Evolutionary conservation across 495 filamentous ascomycete genomes (phyloP).

Genomic region (Aspergillus diversus): DNA sequence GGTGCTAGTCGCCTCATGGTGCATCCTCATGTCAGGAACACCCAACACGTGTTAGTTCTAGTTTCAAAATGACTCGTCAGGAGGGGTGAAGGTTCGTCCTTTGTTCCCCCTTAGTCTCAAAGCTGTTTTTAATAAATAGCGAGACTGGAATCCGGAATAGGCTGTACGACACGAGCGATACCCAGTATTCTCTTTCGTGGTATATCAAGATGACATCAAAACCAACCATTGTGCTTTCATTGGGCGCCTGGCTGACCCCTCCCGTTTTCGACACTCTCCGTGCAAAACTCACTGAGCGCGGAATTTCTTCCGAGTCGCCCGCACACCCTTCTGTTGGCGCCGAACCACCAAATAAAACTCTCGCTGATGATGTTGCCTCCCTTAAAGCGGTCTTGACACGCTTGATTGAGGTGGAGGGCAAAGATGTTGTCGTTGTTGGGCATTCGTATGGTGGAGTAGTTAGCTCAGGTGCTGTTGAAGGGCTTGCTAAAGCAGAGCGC

Average conservation of each 20-base stretch:
- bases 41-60: background rate
- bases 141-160: background rate
- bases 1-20: background rate
- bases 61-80: background rate
- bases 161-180: background rate
- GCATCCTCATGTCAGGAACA: background rate
- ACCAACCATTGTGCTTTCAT: constrained; percentile 51
- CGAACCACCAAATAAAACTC: constrained; percentile 43
- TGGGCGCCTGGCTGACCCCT: constrained; percentile 51
- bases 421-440: constrained; percentile 50
- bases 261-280: constrained; percentile 37
- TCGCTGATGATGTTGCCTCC: constrained; percentile 35
- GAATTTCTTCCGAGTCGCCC: constrained; percentile 39
- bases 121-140: background rate
- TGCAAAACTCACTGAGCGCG: constrained; percentile 33
- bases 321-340: constrained; percentile 49
- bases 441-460: constrained; percentile 58
- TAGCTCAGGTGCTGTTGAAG: constrained; percentile 46
- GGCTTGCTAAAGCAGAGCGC: constrained; percentile 37
- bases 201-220: constrained; percentile 29
- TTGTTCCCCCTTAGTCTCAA: background rate
- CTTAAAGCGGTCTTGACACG: constrained; percentile 31
- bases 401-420: constrained; percentile 38
- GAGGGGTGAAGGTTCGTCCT: background rate
- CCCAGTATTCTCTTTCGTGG: background rate